Conservation (phyloP, 2,329 filamentous ascomycete genomes). For the Dactylellina leptospora region DNA sequence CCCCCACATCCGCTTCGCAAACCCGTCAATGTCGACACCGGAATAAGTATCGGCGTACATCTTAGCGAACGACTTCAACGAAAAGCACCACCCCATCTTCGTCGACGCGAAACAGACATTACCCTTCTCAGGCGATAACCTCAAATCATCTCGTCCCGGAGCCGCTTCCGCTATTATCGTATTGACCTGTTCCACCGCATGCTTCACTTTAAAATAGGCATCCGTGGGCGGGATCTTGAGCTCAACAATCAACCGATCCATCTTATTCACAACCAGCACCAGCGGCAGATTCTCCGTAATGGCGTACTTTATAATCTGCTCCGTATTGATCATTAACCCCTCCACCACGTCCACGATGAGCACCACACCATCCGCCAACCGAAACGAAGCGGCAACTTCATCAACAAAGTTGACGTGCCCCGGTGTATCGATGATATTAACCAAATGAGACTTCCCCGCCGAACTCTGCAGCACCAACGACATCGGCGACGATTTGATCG, state of each 20-base stretch:
- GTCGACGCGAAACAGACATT: conserved; percentile 98
- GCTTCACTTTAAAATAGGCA: conserved; percentile 98
- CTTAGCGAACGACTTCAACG: conserved; percentile 88
- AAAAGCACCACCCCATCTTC: conserved; percentile 96
- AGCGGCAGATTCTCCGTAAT: conserved; percentile 88
- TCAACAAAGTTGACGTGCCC: conserved; percentile 99
- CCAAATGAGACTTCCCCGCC: conserved; percentile 89
- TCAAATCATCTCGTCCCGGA: conserved; percentile 77
- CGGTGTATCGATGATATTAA: conserved; percentile 95
- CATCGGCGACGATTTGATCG: conserved; percentile 94
- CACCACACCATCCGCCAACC: conserved; percentile 89
- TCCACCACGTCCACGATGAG: conserved; percentile 96
- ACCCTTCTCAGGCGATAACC: conserved; percentile 92
- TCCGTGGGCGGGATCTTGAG: conserved; percentile 92
- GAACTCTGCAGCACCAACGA: conserved; percentile 87
- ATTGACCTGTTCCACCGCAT: conserved; percentile 98
- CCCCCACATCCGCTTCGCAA: conserved; percentile 87
- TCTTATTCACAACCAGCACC: conserved; percentile 93
- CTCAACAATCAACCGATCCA: conserved; percentile 93
- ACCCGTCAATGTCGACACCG: conserved; percentile 81
- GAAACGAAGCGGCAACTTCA: conserved; percentile 87
- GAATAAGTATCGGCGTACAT: conserved; percentile 94
- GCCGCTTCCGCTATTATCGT: conserved; percentile 88
- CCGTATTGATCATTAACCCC: conserved; percentile 97
- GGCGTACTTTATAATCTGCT: conserved; percentile 96